Base-by-base conservation (phyloP, 2,329 filamentous ascomycete genomes). In the Beauveria asiatica region DNA sequence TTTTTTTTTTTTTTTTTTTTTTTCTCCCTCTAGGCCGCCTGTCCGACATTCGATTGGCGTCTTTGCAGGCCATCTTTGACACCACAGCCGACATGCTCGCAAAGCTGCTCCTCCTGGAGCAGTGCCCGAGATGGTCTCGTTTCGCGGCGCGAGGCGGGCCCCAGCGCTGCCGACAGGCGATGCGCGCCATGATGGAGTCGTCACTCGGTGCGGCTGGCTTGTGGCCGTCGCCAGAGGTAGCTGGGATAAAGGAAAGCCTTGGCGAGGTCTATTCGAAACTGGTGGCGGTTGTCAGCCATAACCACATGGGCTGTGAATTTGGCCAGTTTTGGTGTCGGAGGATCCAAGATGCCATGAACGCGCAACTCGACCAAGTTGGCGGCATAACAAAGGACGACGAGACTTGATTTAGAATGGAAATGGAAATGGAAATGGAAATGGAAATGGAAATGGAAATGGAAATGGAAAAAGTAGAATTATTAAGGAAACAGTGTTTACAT, bases 221-320 rank as follows among this genome's bases (percentile, higher is more conserved):
- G 30, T 52, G 49, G 49, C 30, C 49, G 27, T 13, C 39, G 10
- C 49, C 49, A 37, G 30, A 37, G 5, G 5, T 16, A 3, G 3
- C 10, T 9, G 3, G 8, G 0, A 19, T 52, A 19, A n/a, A 37
- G 10, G 30, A 52, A 19, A 52, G 49, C 49, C 10, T 52, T n/a
- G n/a, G 10, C 2, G 37, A 55, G 5, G 39, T 45, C 3, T 55
- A 42, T 16, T 55, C 52, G 37, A 55, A 55, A n/a, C 23, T 45
- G 2, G 52, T 19, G 8, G 52, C 37, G 9, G 17, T 44, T 13
- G 4, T 30, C 1, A 44, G 21, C 8, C 52, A 55, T 44, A 17
- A 55, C 30, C 39, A 44, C n/a, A 55, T 45, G 41, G 52, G 52
- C 25, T 44, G 39, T 17, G 39, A 44, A 13, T 27, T 27, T 16